Base-by-base conservation (phyloP, 2,329 filamentous ascomycete genomes). In the Ceratocystis variospora region DNA sequence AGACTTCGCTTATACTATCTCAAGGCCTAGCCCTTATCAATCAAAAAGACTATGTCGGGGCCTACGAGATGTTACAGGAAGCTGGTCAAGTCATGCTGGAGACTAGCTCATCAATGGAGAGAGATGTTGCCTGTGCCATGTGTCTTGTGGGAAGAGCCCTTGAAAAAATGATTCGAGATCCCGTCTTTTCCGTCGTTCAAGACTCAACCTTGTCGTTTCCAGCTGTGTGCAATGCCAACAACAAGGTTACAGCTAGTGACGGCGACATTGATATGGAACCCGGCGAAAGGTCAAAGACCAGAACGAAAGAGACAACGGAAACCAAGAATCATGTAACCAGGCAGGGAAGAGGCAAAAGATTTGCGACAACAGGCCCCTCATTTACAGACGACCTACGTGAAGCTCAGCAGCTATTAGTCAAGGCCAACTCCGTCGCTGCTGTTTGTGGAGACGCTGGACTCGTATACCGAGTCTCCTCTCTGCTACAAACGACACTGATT, bases 161-260 rank as follows among this genome's bases (percentile, higher is more conserved):
- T 71, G 83, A 87, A 61, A 81, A 87, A 71, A 89, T 96, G 78
- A 82, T 86, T 12, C 81, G 83, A 3, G 89, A 96, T 74, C 87
- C 92, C 2, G 87, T 94, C 2, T 95, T 93, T 74, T 95, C 90
- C 19, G 88, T 93, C 8, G 82, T 97, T 17, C 89, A 93, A 59
- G 94, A 99, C 71, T 96, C 94, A 0, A 96, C 91, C 0, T 86
- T 96, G 31, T 95, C 91, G 0, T 87, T 93, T 68, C 90, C 92
- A 1, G 86, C 89, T 0, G 79, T 93, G 46, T 77, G 77, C 17
- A 78, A 72, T 64, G 55, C 65, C 8, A 67, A 64, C n/a, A 48
- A 63, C 59, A 63, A 65, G 5, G 67, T 67, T 33, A 48, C 61
- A 6, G 63, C 68, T 17, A 64, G 53, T 2, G 37, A 66, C 17